Evolutionary conservation across 192 early-diverging fungal species (phyloP), one percentile per base, ranked within the genome.

Genomic region (Backusella psychrophila): DNA sequence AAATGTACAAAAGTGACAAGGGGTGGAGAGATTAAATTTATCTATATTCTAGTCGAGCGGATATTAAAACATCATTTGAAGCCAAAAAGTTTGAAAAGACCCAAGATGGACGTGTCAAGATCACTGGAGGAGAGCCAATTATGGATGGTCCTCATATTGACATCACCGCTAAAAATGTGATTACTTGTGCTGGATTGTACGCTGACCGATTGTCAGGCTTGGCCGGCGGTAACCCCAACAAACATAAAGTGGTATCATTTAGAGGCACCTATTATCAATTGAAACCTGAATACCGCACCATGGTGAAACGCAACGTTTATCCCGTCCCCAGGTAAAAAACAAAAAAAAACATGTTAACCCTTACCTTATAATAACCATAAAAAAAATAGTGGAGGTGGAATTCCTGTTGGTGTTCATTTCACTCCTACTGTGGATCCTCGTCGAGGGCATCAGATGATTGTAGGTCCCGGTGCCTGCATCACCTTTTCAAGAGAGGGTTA

Each of bases 21-120:
- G 9, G 33, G 39, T 41, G 39, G 39, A 41, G 39, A 39, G 33
- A 17, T 21, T 56, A 66, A 65, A n/a, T 44, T 66, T 42, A 59
- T 21, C 46, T 66, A 12, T 21, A 35, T 29, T 35, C 9, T 49
- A 81, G 80, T 52, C 76, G 77, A 29, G 80, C 73, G 6, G 80
- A 82, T 38, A 82, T 82, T 56, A 82, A 82, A 39, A 73, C 77
- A 11, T 77, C 80, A 11, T 82, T 77, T 44, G 80, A 82, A 69
- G 80, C 75, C 1, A 63, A 66, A 68, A 78, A 75, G 9, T 82
- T 82, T 56, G 42, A 82, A 39, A 70, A 77, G 29, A 34, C 72
- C 6, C 23, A 41, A n/a, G 80, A 78, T 46, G 80, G 80, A 17
- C 67, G 66, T 26, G 74, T 82, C 3, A 71, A 66, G 72, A 81